Percentiles rank a stretch among this genome's conserved stretches.
Evolutionary conservation across 805 yeast genomes (phyloP).

Genomic region (Danielozyma ontarioensis): DNA sequence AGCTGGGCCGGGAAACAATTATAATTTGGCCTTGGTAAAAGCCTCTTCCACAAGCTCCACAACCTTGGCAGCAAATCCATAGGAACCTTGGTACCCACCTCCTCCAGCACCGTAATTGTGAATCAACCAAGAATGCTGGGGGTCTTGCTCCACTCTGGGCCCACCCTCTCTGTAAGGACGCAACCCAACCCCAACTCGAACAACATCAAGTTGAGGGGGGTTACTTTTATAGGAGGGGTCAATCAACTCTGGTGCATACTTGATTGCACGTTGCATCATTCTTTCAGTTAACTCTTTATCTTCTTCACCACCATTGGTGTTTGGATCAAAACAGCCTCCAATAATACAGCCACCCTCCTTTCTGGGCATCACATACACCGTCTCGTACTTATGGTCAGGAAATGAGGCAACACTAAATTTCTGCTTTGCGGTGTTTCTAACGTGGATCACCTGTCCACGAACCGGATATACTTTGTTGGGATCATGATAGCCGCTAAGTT

Average conservation of each 20-base stretch:
- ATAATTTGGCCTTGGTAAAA: constrained; percentile 17
- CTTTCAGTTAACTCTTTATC: constrained; percentile 45
- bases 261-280: constrained; percentile 40
- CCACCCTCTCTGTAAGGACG: constrained; percentile 36
- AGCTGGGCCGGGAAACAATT: no score
- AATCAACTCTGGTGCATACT: constrained; percentile 34
- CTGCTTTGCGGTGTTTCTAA: constrained; percentile 35
- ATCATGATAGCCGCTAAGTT: constrained; percentile 44
- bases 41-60: constrained; percentile 30
- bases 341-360: constrained; percentile 61
- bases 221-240: constrained; percentile 21
- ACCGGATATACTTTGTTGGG: constrained; percentile 40
- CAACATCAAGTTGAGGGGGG: constrained; percentile 24
- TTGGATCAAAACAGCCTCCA: constrained; percentile 44
- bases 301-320: constrained; percentile 9
- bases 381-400: constrained; percentile 35
- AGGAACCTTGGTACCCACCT: constrained; percentile 55
- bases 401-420: constrained; percentile 31
- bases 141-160: constrained; percentile 28
- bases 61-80: constrained; percentile 53
- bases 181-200: constrained; percentile 30
- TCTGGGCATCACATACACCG: constrained; percentile 60
- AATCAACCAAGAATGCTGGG: constrained; percentile 32
- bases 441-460: constrained; percentile 56
- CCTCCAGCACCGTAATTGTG: constrained; percentile 61